Conservation (phyloP, 176 grass and related monocot genomes). For the Saccharum spontaneum region DNA sequence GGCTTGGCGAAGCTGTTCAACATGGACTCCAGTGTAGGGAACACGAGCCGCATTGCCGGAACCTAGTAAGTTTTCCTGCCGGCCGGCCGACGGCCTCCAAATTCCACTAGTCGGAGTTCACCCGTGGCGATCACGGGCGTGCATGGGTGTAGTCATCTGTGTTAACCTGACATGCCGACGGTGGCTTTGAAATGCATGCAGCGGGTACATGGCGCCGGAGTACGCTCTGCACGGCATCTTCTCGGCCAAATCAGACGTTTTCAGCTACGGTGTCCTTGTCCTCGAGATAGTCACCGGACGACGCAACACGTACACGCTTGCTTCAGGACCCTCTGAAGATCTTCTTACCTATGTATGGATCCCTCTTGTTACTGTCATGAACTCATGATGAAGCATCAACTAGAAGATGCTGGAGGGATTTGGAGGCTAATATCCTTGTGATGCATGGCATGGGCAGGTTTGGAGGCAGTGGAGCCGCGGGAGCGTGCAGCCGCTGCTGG, state of each 20-base stretch:
- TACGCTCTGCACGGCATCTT: slow-evolving; percentile 46
- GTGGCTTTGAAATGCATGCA: not conserved
- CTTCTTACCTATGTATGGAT: slow-evolving; percentile 29
- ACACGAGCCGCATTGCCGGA: slow-evolving; percentile 45
- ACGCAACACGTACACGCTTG: not conserved
- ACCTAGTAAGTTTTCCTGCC: not conserved
- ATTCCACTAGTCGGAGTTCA: too few species aligned
- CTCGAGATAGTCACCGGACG: slow-evolving; percentile 50
- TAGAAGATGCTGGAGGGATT: too few species aligned
- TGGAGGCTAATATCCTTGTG: not conserved
- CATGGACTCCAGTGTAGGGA: slow-evolving; percentile 18
- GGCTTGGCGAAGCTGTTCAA: slow-evolving; percentile 54
- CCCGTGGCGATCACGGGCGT: too few species aligned
- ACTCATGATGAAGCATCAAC: too few species aligned
- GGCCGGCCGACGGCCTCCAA: too few species aligned
- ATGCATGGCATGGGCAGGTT: slow-evolving; percentile 17
- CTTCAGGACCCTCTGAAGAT: not conserved
- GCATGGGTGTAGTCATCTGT: too few species aligned
- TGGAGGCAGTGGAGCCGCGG: slow-evolving; percentile 44
- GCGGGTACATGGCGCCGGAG: slow-evolving; percentile 65
- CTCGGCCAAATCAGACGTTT: slow-evolving; percentile 62
- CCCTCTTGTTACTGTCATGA: not conserved
- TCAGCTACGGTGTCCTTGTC: slow-evolving; percentile 51
- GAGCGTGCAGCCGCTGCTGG: slow-evolving; percentile 6
- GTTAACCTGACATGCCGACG: too few species aligned